A percentile compares a stretch with the other conserved stretches of the same genome.
Evolutionary conservation across 1,139 yeast genomes (phyloP).

Genomic region (Yamadazyma spencermartinsiae): DNA sequence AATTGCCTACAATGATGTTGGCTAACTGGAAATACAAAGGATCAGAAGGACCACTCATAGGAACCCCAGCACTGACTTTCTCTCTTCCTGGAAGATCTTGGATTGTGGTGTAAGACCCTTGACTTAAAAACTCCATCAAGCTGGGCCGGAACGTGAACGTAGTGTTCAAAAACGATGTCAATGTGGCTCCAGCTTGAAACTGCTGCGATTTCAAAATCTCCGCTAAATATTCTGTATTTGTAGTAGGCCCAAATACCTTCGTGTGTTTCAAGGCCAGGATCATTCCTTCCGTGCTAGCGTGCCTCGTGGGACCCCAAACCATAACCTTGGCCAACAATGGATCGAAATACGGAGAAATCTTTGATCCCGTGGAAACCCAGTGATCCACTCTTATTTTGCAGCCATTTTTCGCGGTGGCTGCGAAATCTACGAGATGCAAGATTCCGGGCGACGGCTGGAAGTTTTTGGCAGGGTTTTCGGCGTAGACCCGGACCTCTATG

Average conservation of each 20-base stretch:
- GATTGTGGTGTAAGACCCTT: constrained; percentile 9
- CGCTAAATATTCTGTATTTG: constrained; percentile 24
- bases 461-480: constrained; percentile 32
- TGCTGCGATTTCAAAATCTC: neutral
- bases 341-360: constrained; percentile 34
- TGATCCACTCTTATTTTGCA: constrained; percentile 27
- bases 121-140: constrained; percentile 3
- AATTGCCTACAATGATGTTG: constrained; percentile 8
- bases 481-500: constrained; percentile 32
- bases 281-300: constrained; percentile 20
- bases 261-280: constrained; percentile 19
- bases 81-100: constrained; percentile 9
- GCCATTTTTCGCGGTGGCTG: constrained; percentile 6
- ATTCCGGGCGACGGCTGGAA: constrained; percentile 35
- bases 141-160: constrained; percentile 6
- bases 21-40: constrained; percentile 7
- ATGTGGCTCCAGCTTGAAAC: constrained; percentile 6
- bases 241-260: constrained; percentile 29
- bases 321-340: constrained; percentile 33
- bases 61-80: constrained; percentile 8
- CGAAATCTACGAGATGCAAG: constrained; percentile 26
- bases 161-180: constrained; percentile 4
- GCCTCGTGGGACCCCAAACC: constrained; percentile 30
- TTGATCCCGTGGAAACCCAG: constrained; percentile 33
- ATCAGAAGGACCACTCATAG: constrained; percentile 7